Evolutionary conservation across 2,329 filamentous ascomycete species (phyloP), one percentile per base, ranked within the genome.

Genomic region (Tolypocladium ovalisporum): DNA sequence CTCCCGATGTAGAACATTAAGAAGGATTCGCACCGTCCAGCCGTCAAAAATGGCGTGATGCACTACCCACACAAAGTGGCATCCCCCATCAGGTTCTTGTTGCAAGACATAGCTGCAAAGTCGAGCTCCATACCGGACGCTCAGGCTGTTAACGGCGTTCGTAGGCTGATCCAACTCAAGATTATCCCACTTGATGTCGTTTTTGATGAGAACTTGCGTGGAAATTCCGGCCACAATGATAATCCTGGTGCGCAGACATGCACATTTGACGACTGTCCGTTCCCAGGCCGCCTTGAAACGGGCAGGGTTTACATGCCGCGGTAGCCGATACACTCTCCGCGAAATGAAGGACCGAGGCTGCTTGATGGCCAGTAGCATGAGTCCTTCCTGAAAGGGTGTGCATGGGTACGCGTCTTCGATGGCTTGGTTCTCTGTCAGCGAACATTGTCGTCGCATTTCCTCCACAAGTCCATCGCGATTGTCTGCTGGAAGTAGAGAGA

Each of bases 321-420:
- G 39, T 2, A 69, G 60, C 19, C 56, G 56, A 37, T 66, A 60
- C 13, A 62, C 62, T 44, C 65, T 62, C 35, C 66, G 64, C 1
- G 68, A 65, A 8, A 74, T 65, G 47, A 76, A 76, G 0, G 67
- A 68, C 2, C 70, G 71, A 0, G 55, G 57, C 1, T 61, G 54
- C n/a, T 68, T 64, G 29, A 61, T 62, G 1, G 72, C 66, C 1
- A 74, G 62, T 0, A 70, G 66, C 52, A 76, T 66, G 1, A 76
- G 65, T 1, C 70, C 72, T 58, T 73, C 71, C 54, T 76, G 74
- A 1, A 76, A 36, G 10, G 40, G 40, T 24, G 40, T 44, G 22
- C 40, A 44, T 44, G 40, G 40, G 22, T 44, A 44, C 5, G 40
- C 40, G n/a, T 44, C 40, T 24, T 44, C 40, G 40, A 44, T 44